Evolutionary conservation across 2,329 filamentous ascomycete species (phyloP).

Genomic region (Aspergillus aculeatus): DNA sequence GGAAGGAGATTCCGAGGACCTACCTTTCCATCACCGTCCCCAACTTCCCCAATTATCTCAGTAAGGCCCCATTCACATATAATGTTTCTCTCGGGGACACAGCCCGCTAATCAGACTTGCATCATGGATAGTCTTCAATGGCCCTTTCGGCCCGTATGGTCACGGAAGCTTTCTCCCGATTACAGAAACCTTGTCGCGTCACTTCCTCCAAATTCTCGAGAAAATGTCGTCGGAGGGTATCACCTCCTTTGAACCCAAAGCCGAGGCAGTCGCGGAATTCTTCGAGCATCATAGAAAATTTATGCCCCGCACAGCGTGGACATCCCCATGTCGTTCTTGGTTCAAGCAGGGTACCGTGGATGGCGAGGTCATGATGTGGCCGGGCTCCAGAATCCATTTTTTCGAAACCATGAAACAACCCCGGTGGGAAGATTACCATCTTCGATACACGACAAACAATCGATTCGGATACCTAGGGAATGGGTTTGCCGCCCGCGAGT

Average conservation of each 20-base stretch:
- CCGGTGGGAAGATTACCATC: conserved; percentile 24
- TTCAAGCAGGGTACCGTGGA: conserved; percentile 33
- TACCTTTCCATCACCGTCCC: conserved; percentile 49
- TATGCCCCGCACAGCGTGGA: conserved; percentile 36
- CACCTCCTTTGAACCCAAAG: conserved; percentile 37
- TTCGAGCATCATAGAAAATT: conserved; percentile 32
- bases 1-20: conserved; percentile 42
- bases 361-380: conserved; percentile 20
- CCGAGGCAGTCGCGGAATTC: conserved; percentile 36
- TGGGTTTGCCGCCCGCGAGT: conserved; percentile 16
- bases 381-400: conserved; percentile 25
- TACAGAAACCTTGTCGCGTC: conserved; percentile 1
- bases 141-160: conserved; percentile 41
- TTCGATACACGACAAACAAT: conserved; percentile 9
- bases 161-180: conserved; percentile 38
- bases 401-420: conserved; percentile 16
- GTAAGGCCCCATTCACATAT: no score
- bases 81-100: no score
- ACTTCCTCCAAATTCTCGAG: no score
- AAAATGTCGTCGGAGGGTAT: conserved; percentile 15
- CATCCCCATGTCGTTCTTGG: conserved; percentile 34
- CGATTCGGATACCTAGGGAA: conserved; percentile 23
- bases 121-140: conserved; percentile 26
- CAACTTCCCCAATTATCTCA: conserved; percentile 49
- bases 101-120: no score